A percentile compares a stretch with the other conserved stretches of the same genome.
Conservation (phyloP, 2,329 filamentous ascomycete species). For the Phaeosphaeria sp. region DNA sequence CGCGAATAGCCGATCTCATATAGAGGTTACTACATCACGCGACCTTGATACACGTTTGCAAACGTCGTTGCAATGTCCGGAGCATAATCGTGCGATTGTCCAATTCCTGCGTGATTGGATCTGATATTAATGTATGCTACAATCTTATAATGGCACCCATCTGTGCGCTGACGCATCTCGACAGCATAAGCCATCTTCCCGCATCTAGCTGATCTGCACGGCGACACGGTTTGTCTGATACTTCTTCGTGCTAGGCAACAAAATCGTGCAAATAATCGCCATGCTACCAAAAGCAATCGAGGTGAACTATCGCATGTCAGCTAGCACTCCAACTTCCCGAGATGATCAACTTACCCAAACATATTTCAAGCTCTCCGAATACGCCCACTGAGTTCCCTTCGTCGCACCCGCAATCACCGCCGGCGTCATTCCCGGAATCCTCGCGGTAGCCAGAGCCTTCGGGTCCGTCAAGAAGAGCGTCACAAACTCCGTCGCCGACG, state of each 20-base stretch:
- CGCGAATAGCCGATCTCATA: too few relatives aligned
- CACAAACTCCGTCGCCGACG: constrained; percentile 46
- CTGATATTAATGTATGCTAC: too few relatives aligned
- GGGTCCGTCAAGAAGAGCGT: constrained; percentile 37
- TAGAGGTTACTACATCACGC: too few relatives aligned
- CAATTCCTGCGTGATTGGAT: too few relatives aligned
- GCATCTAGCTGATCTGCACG: constrained; percentile 27
- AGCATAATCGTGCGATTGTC: too few relatives aligned
- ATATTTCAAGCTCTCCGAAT: constrained; percentile 39
- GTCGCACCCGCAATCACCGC: constrained; percentile 33
- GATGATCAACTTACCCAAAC: constrained; percentile 26
- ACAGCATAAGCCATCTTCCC: not conserved
- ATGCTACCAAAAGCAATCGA: constrained; percentile 41
- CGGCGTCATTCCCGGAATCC: constrained; percentile 35
- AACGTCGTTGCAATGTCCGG: too few relatives aligned
- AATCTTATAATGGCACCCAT: not conserved
- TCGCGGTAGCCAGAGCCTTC: constrained; percentile 17
- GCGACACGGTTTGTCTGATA: constrained; percentile 43
- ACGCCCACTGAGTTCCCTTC: constrained; percentile 39
- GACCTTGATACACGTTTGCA: too few relatives aligned
- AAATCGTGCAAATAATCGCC: constrained; percentile 36
- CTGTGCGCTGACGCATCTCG: not conserved
- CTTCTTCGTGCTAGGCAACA: constrained; percentile 41
- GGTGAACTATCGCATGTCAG: constrained; percentile 16
- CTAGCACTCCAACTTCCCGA: not conserved